Evolutionary conservation across 768 basidiomycete species (phyloP), one percentile per base, ranked within the genome.

Genomic region (Cystofilobasidium ferigula): DNA sequence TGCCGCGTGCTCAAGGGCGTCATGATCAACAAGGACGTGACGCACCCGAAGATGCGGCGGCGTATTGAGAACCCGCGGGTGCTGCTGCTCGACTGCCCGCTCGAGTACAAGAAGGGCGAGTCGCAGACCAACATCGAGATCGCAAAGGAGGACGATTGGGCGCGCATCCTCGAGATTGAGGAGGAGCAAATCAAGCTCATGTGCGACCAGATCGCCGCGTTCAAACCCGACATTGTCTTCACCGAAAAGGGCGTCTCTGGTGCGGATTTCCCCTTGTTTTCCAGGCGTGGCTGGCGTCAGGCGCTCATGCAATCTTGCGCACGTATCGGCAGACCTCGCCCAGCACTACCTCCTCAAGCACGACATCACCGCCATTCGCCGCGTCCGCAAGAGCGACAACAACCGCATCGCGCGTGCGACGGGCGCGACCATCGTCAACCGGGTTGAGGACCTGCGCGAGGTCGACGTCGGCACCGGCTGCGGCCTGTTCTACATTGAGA

Each of bases 81-180:
- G 57, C 79, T 98, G 28, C 77, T 98, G 45, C 78, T 98, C 45
- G 92, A 95, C 76, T 98, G 93, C 76, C 92, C 93, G 13, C 78
- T 97, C 64, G 94, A 98, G 79, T 98, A 99, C 80, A 99, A 98
- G 80, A 98, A 98, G 81, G 94, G 94, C 32, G 95, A 98, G 80
- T 85, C 82, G 64, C 95, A 99, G 78, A 98, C 95, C 68, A 95
- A 97, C 75, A 98, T 98, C 82, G 94, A 97, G 78, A 91, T 98
- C 70, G 86, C 85, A 51, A 90, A 89, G 77, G 93, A 93, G 79
- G 80, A 81, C 24, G 93, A 99, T 74, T 99, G 92, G 89, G 85
- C 86, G 61, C 79, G 89, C 56, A 87, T 90, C 30, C 87, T 93
- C 76, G 84, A 88, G 74, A 88, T 97, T 67, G 95, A 98, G 79